Percentiles rank a stretch among this genome's conserved stretches.
phyloP scores from a whole-genome alignment of 1,139 yeast genomes.

The Suhomyces bokatorum region DNA sequence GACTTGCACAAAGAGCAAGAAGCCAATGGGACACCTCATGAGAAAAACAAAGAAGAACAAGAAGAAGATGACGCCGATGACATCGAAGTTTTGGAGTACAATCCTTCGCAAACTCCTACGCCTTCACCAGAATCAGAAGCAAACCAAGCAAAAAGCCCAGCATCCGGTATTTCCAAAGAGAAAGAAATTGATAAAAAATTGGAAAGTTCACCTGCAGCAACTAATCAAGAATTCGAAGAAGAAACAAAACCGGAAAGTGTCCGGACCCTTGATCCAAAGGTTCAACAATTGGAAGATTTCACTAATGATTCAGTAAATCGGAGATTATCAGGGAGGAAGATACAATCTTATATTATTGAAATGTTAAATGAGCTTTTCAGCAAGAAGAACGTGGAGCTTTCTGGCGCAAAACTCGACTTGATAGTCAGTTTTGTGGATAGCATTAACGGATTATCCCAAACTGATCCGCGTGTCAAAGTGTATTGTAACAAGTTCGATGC shows the following conservation, averaged over 20 bases:
- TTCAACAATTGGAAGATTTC: conserved; percentile 2
- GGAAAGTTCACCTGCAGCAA: not conserved
- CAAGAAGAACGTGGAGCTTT: conserved; percentile 12
- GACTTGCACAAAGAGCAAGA: conserved; percentile 24
- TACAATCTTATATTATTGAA: conserved; percentile 6
- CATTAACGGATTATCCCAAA: conserved; percentile 1
- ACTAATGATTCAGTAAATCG: conserved; percentile 8
- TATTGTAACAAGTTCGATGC: conserved; percentile 6
- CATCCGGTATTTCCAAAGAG: not conserved
- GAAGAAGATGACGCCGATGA: conserved; percentile 14
- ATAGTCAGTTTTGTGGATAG: conserved; percentile 1
- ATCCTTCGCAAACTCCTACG: conserved; percentile 6
- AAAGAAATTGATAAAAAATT: too few species aligned
- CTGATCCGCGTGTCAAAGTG: conserved; percentile 6
- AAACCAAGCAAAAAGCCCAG: too few species aligned
- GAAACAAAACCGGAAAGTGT: not conserved
- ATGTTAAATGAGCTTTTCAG: conserved; percentile 11
- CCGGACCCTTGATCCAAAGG: conserved; percentile 14
- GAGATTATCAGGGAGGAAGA: conserved; percentile 4
- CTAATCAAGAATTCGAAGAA: not conserved
- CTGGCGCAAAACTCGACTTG: conserved; percentile 4
- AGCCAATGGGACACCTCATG: not conserved
- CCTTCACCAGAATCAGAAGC: conserved; percentile 3
- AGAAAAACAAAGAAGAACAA: not conserved
- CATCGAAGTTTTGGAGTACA: conserved; percentile 15